Base-by-base conservation (phyloP, 108 stramenopile genomes). In the Aureococcus anophagefferens region DNA sequence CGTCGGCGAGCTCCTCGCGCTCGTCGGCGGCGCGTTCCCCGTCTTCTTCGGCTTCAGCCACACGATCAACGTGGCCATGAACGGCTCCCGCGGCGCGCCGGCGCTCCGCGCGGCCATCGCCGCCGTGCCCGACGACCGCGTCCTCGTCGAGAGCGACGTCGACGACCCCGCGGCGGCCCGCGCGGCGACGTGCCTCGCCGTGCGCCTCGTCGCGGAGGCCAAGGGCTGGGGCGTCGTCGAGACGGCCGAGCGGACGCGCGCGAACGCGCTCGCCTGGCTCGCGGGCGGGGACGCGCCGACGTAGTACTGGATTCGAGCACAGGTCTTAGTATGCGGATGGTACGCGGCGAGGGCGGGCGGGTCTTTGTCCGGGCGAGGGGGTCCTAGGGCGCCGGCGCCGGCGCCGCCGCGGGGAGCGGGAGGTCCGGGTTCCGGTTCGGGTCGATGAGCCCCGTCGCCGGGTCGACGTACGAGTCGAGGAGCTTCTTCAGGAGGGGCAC, bases 1-100 rank as follows among this genome's bases (percentile, higher is more conserved):
- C n/a, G 86, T 87, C 0, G 67, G 81, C 32, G 82, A 89, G 64
- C 73, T 91, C n/a, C 67, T 89, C 62, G 44, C 66, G 32, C 81
- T 86, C 59, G 89, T 89, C 77, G 65, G 63, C 29, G 74, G 35
- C 45, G 69, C 37, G 45, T 80, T 67, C 33, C 45, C 46, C 71
- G 44, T 91, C 16, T 87, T 89, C 69, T 91, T 91, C 79, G 91
- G 91, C 5, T 91, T 91, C 74, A 88, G 88, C 15, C 91, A 91
- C 72, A 73, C 80, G 32, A 80, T 91, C 67, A 91, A 91, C 68
- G 78, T 80, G 66, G 76, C 72, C 32, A 89, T 89, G 89, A 85
- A 85, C 62, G 81, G 51, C 84, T 0, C 83, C 87, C 33, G 86
- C 85, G 13, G 89, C 88, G 67, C 72, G 87, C 17, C 59, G 84